A percentile compares a stretch with the other conserved stretches of the same genome.
Conservation (phyloP, 495 filamentous ascomycete genomes). For the Neohortaea acidophila region DNA sequence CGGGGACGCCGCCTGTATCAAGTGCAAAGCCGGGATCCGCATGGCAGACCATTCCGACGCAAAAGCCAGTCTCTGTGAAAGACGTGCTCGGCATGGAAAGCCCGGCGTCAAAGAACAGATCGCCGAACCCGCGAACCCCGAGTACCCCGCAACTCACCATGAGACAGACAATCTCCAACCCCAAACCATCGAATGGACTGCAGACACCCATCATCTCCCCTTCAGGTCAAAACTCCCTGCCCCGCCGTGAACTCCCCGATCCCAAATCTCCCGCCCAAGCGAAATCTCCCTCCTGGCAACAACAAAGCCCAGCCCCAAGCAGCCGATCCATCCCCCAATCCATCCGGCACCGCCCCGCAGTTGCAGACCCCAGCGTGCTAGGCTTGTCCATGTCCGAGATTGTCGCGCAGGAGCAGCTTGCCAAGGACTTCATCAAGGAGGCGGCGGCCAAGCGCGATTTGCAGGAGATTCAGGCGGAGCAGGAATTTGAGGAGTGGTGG, state of each 20-base stretch:
- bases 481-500: conserved; percentile 98
- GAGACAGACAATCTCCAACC: conserved; percentile 45
- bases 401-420: conserved; percentile 66
- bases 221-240: conserved; percentile 10
- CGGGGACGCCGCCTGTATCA: conserved; percentile 28
- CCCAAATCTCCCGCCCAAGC: conserved; percentile 2
- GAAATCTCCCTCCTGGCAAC: too few relatives aligned
- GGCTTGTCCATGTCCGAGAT: conserved; percentile 76
- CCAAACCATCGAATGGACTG: conserved; percentile 24
- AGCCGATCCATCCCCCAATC: conserved; percentile 24
- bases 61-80: conserved; percentile 24
- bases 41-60: conserved; percentile 44
- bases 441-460: conserved; percentile 63
- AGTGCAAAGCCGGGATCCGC: conserved; percentile 41
- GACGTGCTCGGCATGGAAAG: conserved; percentile 24
- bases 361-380: conserved; percentile 42
- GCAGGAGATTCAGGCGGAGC: conserved; percentile 88
- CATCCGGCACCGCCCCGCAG: conserved; percentile 32
- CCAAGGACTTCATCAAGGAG: conserved; percentile 69
- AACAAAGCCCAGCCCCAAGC: neutral
- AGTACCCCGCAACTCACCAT: conserved; percentile 43
- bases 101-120: conserved; percentile 14
- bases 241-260: conserved; percentile 14
- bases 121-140: conserved; percentile 17
- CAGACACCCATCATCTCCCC: conserved; percentile 21